phyloP scores from a whole-genome alignment of 2,329 filamentous ascomycete genomes.

The Lasiodiplodia theobromae region DNA sequence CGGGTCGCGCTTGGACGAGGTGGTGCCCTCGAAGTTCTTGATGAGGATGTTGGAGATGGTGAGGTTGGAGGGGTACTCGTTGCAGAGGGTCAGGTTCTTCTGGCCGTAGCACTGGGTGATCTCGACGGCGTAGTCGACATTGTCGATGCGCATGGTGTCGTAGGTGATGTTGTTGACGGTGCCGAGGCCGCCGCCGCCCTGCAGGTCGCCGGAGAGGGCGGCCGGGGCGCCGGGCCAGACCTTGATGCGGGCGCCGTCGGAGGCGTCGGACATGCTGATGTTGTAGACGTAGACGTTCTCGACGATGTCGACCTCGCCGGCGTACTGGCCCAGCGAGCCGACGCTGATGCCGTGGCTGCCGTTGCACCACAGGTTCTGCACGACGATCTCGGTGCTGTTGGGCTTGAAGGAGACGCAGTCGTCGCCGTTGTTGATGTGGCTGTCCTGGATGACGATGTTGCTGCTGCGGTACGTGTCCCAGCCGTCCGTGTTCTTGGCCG shows the following conservation, averaged over 20 bases:
- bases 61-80: slow-evolving; percentile 62
- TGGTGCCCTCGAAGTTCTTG: slow-evolving; percentile 64
- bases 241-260: slow-evolving; percentile 75
- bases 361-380: slow-evolving; percentile 72
- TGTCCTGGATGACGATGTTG: slow-evolving; percentile 72
- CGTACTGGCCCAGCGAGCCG: slow-evolving; percentile 74
- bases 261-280: slow-evolving; percentile 48
- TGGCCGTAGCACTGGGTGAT: slow-evolving; percentile 72
- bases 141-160: slow-evolving; percentile 65
- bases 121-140: slow-evolving; percentile 71
- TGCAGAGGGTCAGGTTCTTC: slow-evolving; percentile 67
- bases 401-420: slow-evolving; percentile 79
- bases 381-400: slow-evolving; percentile 72
- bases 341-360: slow-evolving; percentile 76
- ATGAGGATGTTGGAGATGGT: slow-evolving; percentile 64
- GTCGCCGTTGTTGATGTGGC: slow-evolving; percentile 69
- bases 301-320: slow-evolving; percentile 69
- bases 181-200: slow-evolving; percentile 70
- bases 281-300: slow-evolving; percentile 67
- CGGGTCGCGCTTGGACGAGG: slow-evolving; percentile 53
- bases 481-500: slow-evolving; percentile 65
- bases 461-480: slow-evolving; percentile 69
- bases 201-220: slow-evolving; percentile 65
- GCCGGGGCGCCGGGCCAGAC: slow-evolving; percentile 70
- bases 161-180: slow-evolving; percentile 72